These are phyloP conservation scores for Trypanosoma congolense DNA, from an alignment of 208 protist species.

Conservation along the genomic window DNA sequence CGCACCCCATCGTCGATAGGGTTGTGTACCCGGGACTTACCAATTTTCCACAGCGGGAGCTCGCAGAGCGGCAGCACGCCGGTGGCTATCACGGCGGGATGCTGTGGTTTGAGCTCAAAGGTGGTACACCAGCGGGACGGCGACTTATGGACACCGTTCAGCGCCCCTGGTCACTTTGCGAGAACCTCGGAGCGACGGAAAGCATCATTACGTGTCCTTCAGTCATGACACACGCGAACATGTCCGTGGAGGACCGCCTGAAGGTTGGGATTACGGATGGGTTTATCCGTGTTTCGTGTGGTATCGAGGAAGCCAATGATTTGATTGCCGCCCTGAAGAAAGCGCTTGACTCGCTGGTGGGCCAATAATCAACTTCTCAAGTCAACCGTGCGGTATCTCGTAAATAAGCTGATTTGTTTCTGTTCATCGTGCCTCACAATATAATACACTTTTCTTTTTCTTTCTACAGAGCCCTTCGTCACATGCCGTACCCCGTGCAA, in stretches of 20 bases:
- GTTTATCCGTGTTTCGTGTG: slow-evolving; percentile 91
- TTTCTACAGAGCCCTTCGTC: too few relatives aligned
- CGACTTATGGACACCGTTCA: slow-evolving; percentile 81
- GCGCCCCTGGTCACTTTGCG: slow-evolving; percentile 85
- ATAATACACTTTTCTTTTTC: too few relatives aligned
- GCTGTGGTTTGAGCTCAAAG: slow-evolving; percentile 91
- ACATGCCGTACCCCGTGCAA: too few relatives aligned
- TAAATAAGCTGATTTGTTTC: too few relatives aligned
- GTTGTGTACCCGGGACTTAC: slow-evolving; percentile 91
- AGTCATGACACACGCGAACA: slow-evolving; percentile 96
- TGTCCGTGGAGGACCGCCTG: slow-evolving; percentile 88
- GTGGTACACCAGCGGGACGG: slow-evolving; percentile 59
- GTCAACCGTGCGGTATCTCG: too few relatives aligned
- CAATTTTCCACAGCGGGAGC: slow-evolving; percentile 91
- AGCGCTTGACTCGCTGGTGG: slow-evolving; percentile 73
- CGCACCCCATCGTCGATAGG: slow-evolving; percentile 76
- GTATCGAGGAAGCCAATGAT: slow-evolving; percentile 93
- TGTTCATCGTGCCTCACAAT: too few relatives aligned
- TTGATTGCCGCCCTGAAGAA: slow-evolving; percentile 86
- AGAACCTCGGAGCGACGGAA: slow-evolving; percentile 93
- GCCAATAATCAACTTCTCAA: slow-evolving; percentile 23
- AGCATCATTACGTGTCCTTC: slow-evolving; percentile 93
- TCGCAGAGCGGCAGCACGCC: slow-evolving; percentile 90
- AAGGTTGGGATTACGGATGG: slow-evolving; percentile 93
- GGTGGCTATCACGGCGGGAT: slow-evolving; percentile 82